Evolutionary conservation across 2,329 filamentous ascomycete species (phyloP), one percentile per base, ranked within the genome.

Genomic region (Xylaria sp.): DNA sequence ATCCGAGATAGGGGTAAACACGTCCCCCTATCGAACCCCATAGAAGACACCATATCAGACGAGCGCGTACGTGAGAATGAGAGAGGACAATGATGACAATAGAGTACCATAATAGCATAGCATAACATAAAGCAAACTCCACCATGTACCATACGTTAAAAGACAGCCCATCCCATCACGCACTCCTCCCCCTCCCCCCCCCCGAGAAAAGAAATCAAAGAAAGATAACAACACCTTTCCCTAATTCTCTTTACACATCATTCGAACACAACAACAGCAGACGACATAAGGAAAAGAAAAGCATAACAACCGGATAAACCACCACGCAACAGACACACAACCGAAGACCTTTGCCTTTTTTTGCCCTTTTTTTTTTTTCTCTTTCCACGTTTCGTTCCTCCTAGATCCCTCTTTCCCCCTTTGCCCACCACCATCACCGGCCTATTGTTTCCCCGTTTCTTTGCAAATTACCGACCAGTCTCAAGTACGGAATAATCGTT

Each of bases 31-130:
- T 5, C 23, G 4, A 30, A 5, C 23, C 23, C 23, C 23, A 30
- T 5, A 30, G 23, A 30, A 30, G 23, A 30, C 23, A 30, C 23
- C 23, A 30, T 5, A 30, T 30, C 23, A 30, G 23, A 30, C 59
- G 65, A 66, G 63, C 63, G 65, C 65, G 57, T 11, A 67, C 66
- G 65, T 60, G 65, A 53, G 48, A 56, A 53, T 60, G 65, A 53
- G 48, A 56, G 55, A 46, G 48, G 60, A 59, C 34, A 42, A 47
- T 23, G 46, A 61, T 49, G 47, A 19, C 16, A 52, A 49, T n/a
- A 23, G 9, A 23, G 52, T 30, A 30, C 23, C 23, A 30, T 5
- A 30, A 30, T 30, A 30, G 23, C 23, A 30, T 30, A 30, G 23
- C 23, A 30, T 30, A 30, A 30, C 23, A 30, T 30, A 30, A 30